phyloP scores from a whole-genome alignment of 768 basidiomycete genomes.

The Psilocybe cubensis region DNA sequence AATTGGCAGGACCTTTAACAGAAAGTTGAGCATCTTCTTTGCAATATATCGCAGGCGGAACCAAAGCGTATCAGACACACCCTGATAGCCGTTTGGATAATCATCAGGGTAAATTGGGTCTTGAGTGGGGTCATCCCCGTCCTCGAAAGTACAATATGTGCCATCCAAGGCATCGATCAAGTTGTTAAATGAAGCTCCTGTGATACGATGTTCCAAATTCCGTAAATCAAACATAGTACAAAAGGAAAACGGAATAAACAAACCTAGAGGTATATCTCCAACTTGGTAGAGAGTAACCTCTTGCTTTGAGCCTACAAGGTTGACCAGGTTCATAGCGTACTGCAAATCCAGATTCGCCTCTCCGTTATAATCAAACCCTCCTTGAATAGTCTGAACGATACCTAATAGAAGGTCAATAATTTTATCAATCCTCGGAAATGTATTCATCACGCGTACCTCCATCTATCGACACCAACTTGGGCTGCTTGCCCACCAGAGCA shows the following conservation, averaged over 20 bases:
- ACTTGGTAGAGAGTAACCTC: constrained; percentile 43
- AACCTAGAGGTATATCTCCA: constrained; percentile 42
- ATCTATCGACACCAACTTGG: constrained; percentile 35
- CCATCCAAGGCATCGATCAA: constrained; percentile 48
- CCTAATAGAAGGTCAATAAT: constrained; percentile 27
- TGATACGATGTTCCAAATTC: not conserved
- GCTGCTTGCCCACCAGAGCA: constrained; percentile 33
- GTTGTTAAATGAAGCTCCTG: constrained; percentile 47
- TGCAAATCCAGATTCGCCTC: constrained; percentile 60
- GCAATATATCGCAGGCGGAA: not conserved
- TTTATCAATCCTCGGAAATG: not conserved
- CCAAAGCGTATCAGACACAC: constrained; percentile 16
- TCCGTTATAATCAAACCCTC: constrained; percentile 46
- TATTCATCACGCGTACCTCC: constrained; percentile 25
- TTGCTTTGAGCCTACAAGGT: constrained; percentile 26
- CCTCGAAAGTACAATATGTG: constrained; percentile 42
- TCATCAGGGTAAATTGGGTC: constrained; percentile 38
- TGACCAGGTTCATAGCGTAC: constrained; percentile 52
- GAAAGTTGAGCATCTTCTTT: not conserved
- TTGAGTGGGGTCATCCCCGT: constrained; percentile 39
- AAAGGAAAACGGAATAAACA: not conserved
- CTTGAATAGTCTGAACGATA: constrained; percentile 37
- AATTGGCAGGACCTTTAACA: constrained; percentile 28
- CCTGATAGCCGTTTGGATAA: constrained; percentile 33
- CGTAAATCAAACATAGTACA: not conserved